Base-by-base conservation (phyloP, 805 yeast species). In the Wickerhamiella vanderwaltii region DNA sequence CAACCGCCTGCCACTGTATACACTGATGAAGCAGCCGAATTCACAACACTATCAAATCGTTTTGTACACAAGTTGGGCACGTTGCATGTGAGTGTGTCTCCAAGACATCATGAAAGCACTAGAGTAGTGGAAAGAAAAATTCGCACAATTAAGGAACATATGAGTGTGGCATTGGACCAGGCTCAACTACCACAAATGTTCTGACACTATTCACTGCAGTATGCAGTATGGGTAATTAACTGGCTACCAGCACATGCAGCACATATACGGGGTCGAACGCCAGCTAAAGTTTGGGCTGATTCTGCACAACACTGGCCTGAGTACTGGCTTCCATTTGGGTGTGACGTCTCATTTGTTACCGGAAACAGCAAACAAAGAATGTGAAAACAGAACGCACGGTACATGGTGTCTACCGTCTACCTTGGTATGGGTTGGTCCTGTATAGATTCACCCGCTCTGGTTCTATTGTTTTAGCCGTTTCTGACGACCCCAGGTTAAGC, bases 11-110 rank as follows among this genome's bases (percentile, higher is more conserved):
- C 22, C 12, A 11, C n/a, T 3, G 16, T 35, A 4, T 15, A 17
- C 9, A 13, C 38, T 13, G 38, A 35, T 25, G 38, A 35, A 15
- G 38, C 38, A 3, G 19, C 12, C 17, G 38, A 24, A 30, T 24
- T 35, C 17, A 9, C 5, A 15, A 15, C 15, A 7, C 13, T 31
- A 4, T 12, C 7, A 12, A 7, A 5, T 13, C 20, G 12, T 5
- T 5, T 6, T 11, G 15, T 29, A 16, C 12, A 18, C 19, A 29
- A 29, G 33, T 12, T 29, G 19, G 33, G 33, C 19, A 29, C 17
- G 6, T 6, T 12, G 5, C 33, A 29, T 20, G 12, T 16, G 19
- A 5, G 20, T 7, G 33, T 30, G 6, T n/a, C 24, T 6, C 16
- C 35, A 4, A 12, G 35, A 4, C 35, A 18, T 16, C 24, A 19